Percentiles rank a stretch among this genome's conserved stretches.
These are phyloP conservation scores for Apiotrichum brassicae DNA, from an alignment of 1,284 basidiomycete species.

Conservation along the genomic window DNA sequence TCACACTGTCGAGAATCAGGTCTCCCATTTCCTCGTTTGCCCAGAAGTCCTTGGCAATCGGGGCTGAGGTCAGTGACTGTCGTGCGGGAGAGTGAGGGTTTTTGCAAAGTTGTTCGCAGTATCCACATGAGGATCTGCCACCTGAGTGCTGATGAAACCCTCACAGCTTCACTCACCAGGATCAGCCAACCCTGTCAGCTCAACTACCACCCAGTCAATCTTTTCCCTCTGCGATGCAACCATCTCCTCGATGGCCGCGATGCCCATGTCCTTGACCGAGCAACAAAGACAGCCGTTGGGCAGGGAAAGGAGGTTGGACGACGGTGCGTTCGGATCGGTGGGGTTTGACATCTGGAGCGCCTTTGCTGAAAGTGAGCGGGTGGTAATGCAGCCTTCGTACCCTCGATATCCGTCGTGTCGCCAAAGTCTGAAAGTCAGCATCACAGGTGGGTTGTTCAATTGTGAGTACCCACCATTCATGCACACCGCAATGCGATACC, in stretches of 20 bases:
- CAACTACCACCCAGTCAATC: slow-evolving; percentile 87
- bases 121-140: too few species aligned
- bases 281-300: slow-evolving; percentile 93
- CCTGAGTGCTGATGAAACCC: too few species aligned
- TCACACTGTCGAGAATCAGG: slow-evolving; percentile 74
- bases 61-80: slow-evolving; percentile 31
- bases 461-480: slow-evolving; percentile 82
- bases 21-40: slow-evolving; percentile 80
- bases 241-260: slow-evolving; percentile 83
- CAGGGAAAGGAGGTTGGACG: slow-evolving; percentile 62
- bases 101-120: too few species aligned
- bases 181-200: slow-evolving; percentile 89
- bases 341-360: slow-evolving; percentile 56
- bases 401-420: slow-evolving; percentile 49
- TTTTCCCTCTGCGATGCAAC: slow-evolving; percentile 55
- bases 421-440: slow-evolving; percentile 48
- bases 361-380: slow-evolving; percentile 17
- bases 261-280: slow-evolving; percentile 83
- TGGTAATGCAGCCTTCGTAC: slow-evolving; percentile 22
- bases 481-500: slow-evolving; percentile 89
- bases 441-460: too few species aligned
- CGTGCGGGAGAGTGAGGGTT: neutral
- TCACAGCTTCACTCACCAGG: slow-evolving; percentile 56
- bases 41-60: slow-evolving; percentile 85
- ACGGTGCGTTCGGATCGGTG: slow-evolving; percentile 38